A percentile compares a stretch with the other conserved stretches of the same genome.
Conservation (phyloP, 2,329 filamentous ascomycete species). For the Xylariaceae sp. region DNA sequence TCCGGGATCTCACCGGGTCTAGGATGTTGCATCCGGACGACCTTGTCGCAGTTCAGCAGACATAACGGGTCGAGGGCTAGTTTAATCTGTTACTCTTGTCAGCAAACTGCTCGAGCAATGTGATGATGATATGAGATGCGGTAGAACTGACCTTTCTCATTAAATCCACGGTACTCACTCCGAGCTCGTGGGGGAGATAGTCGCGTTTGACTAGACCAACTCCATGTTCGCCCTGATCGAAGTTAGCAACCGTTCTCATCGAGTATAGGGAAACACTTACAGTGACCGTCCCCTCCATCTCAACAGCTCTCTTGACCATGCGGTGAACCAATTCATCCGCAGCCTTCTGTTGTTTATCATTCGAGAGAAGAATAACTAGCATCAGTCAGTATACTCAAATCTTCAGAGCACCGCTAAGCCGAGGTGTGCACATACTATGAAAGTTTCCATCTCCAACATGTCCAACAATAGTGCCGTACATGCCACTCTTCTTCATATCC, state of each 20-base stretch:
- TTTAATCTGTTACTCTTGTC: conserved; percentile 55
- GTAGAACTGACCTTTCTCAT: conserved; percentile 64
- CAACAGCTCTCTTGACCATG: conserved; percentile 81
- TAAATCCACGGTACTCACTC: conserved; percentile 66
- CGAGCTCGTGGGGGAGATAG: conserved; percentile 73
- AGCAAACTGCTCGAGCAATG: conserved; percentile 4
- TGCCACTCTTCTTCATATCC: conserved; percentile 51
- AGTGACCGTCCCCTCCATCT: conserved; percentile 79
- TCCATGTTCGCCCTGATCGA: conserved; percentile 65
- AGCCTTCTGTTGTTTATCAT: conserved; percentile 58
- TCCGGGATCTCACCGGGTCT: conserved; percentile 42
- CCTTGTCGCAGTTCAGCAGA: conserved; percentile 64
- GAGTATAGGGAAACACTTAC: conserved; percentile 32
- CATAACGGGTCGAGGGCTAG: conserved; percentile 71
- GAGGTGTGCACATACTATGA: conserved; percentile 44
- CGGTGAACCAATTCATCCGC: conserved; percentile 69
- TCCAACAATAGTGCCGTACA: conserved; percentile 60
- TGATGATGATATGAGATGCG: conserved; percentile 4
- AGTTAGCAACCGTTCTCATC: neutral
- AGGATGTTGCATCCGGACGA: conserved; percentile 55
- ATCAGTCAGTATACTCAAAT: conserved; percentile 15
- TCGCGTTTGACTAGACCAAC: conserved; percentile 81
- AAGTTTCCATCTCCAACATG: conserved; percentile 77
- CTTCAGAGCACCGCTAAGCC: neutral
- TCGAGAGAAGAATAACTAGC: conserved; percentile 52